Percentiles rank a stretch among this genome's conserved stretches.
These are phyloP conservation scores for Termitomyces sp. DNA, from an alignment of 768 basidiomycete genomes.

Conservation along the genomic window DNA sequence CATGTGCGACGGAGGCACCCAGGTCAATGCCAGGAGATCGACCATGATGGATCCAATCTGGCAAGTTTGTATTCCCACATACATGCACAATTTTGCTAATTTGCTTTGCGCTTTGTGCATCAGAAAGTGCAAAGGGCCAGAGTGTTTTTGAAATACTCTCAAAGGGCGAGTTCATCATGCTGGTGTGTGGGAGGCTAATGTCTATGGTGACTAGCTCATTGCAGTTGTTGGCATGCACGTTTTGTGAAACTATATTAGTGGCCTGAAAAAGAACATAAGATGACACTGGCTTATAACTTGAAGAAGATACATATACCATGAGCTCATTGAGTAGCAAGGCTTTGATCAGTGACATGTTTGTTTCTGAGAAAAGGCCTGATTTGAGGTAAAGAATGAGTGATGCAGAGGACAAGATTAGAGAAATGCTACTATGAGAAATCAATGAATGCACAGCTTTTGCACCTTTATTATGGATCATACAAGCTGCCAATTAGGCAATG, in stretches of 20 bases:
- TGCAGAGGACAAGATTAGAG: constrained; percentile 9
- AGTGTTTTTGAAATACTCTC: too few relatives aligned
- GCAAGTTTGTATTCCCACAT: too few relatives aligned
- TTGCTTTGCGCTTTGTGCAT: too few relatives aligned
- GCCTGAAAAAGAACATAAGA: constrained; percentile 46
- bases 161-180: too few relatives aligned
- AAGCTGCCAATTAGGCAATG: constrained; percentile 51
- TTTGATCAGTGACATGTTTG: constrained; percentile 61
- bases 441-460: constrained; percentile 86
- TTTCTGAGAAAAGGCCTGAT: constrained; percentile 75
- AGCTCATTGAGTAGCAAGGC: constrained; percentile 76
- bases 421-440: constrained; percentile 77
- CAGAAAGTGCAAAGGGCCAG: too few relatives aligned
- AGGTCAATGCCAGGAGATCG: too few relatives aligned
- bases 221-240: constrained; percentile 51
- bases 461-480: constrained; percentile 82
- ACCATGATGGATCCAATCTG: too few relatives aligned
- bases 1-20: too few relatives aligned
- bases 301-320: constrained; percentile 53
- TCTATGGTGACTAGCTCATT: constrained; percentile 87
- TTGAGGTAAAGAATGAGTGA: neutral
- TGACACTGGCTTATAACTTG: neutral
- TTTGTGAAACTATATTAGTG: constrained; percentile 93
- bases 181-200: constrained; percentile 78
- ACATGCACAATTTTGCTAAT: too few relatives aligned